Evolutionary conservation across 1,139 yeast species (phyloP), one percentile per base, ranked within the genome.

Genomic region (Suhomyces bokatorum): DNA sequence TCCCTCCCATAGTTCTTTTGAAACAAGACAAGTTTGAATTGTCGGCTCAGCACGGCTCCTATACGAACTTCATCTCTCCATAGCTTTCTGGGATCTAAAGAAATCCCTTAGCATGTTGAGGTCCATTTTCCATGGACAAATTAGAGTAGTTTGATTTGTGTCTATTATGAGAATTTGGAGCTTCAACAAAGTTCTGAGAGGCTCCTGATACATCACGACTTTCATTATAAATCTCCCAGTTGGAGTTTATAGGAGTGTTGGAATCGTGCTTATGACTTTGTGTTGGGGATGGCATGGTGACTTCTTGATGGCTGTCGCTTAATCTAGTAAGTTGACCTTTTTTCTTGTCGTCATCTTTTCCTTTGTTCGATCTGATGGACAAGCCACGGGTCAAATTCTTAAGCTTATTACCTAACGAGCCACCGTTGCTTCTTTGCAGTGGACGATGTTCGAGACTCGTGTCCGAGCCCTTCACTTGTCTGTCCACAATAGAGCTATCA

Each of bases 31-130:
- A 11, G 12, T 8, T 9, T 26, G 29, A 26, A 26, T 26, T 10
- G 29, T 10, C 8, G 6, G n/a, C 24, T 20, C 24, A 20, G 4
- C 24, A 5, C 8, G 24, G 24, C 24, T 20, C 24, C 24, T 20
- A 20, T 20, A 20, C 24, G 24, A 20, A 20, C 24, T 20, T 20
- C 2, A 20, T 20, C 24, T 20, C 24, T 20, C 24, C 24, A 20
- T 20, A 20, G 24, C 24, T 20, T 20, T 20, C 22, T 4, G 34
- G 10, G 3, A 26, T 12, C 54, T 44, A 69, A 40, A 68, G 56
- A 46, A 69, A 57, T 35, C 64, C 63, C 45, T 61, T 63, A 33
- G 64, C 59, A 22, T 57, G 55, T n/a, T 70, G 68, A 14, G 74
- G 74, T 24, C 57, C 58, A 37, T 59, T 57, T 44, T 34, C 58